phyloP scores from a whole-genome alignment of 306 rosid species.

The Sicyos edulis region DNA sequence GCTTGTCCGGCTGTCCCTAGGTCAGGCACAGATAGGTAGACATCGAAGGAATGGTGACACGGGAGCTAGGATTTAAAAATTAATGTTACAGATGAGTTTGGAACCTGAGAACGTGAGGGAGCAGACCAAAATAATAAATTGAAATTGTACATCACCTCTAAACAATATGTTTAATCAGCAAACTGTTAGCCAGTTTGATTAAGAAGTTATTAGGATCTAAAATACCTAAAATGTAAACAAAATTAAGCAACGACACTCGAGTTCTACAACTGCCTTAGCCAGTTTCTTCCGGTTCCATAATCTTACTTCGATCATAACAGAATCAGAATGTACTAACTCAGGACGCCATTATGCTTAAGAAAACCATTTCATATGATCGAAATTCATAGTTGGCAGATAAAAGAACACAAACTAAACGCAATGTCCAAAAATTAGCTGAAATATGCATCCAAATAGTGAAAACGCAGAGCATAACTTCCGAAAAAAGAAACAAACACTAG shows the following conservation, averaged over 20 bases:
- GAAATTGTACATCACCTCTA: neutral
- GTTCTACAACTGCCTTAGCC: neutral
- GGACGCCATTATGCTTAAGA: neutral
- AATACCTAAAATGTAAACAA: neutral
- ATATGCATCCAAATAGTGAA: neutral
- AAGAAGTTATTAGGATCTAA: neutral
- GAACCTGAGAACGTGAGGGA: too few species aligned
- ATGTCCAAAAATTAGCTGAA: neutral
- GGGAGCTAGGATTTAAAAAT: too few species aligned
- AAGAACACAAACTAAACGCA: neutral
- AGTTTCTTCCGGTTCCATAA: neutral
- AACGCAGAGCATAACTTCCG: neutral
- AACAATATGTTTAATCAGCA: neutral
- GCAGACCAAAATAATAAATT: too few species aligned
- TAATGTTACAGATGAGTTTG: too few species aligned
- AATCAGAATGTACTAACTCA: neutral
- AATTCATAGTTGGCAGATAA: neutral
- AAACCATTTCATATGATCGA: neutral
- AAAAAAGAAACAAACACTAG: neutral
- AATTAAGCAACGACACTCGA: neutral
- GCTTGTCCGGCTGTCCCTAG: too few species aligned
- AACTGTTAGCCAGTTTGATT: neutral
- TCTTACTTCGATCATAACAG: neutral
- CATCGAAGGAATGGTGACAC: too few species aligned
- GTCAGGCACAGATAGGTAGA: too few species aligned